These are phyloP conservation scores for Chenopodium quinoa DNA, from an alignment of 148 eudicot genomes.

Conservation along the genomic window DNA sequence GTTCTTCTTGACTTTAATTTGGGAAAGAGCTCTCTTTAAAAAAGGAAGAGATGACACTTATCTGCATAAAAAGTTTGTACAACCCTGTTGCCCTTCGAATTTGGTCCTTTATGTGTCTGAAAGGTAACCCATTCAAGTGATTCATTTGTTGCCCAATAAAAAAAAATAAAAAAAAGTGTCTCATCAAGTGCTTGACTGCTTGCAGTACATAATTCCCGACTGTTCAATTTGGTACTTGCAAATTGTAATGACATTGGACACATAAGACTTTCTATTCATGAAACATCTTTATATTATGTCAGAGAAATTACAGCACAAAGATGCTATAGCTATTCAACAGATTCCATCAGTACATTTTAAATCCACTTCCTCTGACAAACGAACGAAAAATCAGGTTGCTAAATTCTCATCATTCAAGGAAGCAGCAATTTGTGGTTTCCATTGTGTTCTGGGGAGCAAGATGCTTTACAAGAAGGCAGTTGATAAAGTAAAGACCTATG, in stretches of 20 bases:
- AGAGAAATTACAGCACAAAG: conserved; percentile 41
- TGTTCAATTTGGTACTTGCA: background rate
- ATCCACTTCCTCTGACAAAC: conserved; percentile 48
- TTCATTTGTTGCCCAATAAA: too few relatives aligned
- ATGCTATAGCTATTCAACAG: conserved; percentile 25
- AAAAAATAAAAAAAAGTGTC: too few relatives aligned
- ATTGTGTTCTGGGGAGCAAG: conserved; percentile 37
- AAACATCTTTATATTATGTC: conserved; percentile 21
- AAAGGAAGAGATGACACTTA: background rate
- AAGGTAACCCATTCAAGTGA: too few relatives aligned
- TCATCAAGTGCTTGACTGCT: too few relatives aligned
- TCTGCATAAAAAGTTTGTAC: background rate
- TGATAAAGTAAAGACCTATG: conserved; percentile 32
- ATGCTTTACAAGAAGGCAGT: conserved; percentile 46
- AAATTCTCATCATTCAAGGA: conserved; percentile 37
- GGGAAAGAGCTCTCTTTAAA: too few relatives aligned
- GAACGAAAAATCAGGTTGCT: conserved; percentile 37
- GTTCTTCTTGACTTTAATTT: too few relatives aligned
- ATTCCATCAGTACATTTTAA: conserved; percentile 35
- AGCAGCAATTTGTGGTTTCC: conserved; percentile 36
- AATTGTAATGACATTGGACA: background rate
- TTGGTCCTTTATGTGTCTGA: background rate
- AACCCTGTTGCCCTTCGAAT: conserved; percentile 1
- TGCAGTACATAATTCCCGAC: background rate
- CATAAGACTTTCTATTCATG: background rate